Base-by-base conservation (phyloP, 192 early-diverging fungal species). In the Spizellomyces punctatus region DNA sequence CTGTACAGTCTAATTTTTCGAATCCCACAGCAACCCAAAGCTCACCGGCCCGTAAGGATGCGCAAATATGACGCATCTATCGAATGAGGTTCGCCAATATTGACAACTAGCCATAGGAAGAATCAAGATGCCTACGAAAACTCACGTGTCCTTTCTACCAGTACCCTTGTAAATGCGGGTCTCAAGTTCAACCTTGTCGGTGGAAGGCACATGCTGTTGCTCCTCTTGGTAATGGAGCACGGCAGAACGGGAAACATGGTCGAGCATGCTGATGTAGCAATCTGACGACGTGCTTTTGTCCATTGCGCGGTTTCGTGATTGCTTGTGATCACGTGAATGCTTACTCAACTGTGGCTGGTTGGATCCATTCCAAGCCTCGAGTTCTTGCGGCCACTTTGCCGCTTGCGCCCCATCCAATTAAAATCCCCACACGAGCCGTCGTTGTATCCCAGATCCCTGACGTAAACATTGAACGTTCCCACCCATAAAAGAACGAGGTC, bases 1-100 rank as follows among this genome's bases (percentile, higher is more conserved):
- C 41, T 36, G 8, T 43, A 62, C n/a, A 36, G 61, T 62, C 41
- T 19, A 36, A 3, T 3, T 36, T 36, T 36, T 36, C 27, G 27
- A 36, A 36, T 3, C 27, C 41, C 61, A 10, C 36, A 9, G 6
- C 6, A 36, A 6, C 12, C 12, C 64, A 66, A 46, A 27, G 10
- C 69, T 19, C 60, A 73, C 72, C 43, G 78, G 78, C 5, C 73
- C 73, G 41, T 79, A 79, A 0, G 78, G 78, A 58, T 79, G 78
- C 5, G 73, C 49, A 36, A 79, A 52, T 16, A 79, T 36, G 10
- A 71, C 64, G 41, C 73, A 79, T 43, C 72, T 73, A 41, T 19
- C 1, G 21, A 36, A 36, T 36, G 27, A 36, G 27, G 27, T 36
- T 36, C 27, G 27, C 0, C 27, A 36, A 36, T 0, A 3, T 36